phyloP scores from a whole-genome alignment of 495 filamentous ascomycete species.

The Trichoderma reesei region DNA sequence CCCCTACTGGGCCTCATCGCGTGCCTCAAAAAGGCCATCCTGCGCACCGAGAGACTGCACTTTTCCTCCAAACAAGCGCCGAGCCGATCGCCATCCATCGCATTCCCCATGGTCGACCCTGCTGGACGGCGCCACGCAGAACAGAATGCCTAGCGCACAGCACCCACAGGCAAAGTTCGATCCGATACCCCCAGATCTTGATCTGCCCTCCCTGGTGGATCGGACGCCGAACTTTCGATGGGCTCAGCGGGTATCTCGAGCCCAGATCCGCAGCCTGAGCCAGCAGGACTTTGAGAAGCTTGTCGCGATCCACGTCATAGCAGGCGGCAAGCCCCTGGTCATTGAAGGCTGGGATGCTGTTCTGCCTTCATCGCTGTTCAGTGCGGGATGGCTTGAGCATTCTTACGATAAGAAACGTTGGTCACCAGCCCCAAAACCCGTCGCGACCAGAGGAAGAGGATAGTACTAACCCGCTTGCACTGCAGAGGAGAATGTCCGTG shows the following conservation, averaged over 20 bases:
- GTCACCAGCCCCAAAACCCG: slow-evolving; percentile 14
- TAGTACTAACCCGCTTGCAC: neutral
- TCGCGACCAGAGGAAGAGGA: neutral
- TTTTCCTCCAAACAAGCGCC: neutral
- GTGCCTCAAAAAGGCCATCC: neutral
- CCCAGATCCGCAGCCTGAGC: slow-evolving; percentile 62
- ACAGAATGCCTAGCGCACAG: slow-evolving; percentile 55
- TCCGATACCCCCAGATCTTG: slow-evolving; percentile 74
- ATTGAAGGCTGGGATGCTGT: slow-evolving; percentile 75
- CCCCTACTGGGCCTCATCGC: neutral
- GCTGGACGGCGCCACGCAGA: slow-evolving; percentile 1
- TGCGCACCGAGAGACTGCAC: neutral
- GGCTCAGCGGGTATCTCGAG: slow-evolving; percentile 62
- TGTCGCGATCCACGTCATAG: slow-evolving; percentile 65
- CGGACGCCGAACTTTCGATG: slow-evolving; percentile 73
- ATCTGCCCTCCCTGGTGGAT: slow-evolving; percentile 63
- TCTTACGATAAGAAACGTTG: slow-evolving; percentile 66
- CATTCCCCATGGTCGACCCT: neutral
- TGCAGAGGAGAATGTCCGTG: slow-evolving; percentile 56
- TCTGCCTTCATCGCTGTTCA: slow-evolving; percentile 61
- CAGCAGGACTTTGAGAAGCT: slow-evolving; percentile 71
- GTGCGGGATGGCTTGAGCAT: slow-evolving; percentile 62
- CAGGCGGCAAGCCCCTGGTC: slow-evolving; percentile 76
- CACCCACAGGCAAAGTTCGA: slow-evolving; percentile 67
- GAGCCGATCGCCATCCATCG: neutral